Evolutionary conservation across 2,329 filamentous ascomycete species (phyloP).

Genomic region (Fusarium sp.): DNA sequence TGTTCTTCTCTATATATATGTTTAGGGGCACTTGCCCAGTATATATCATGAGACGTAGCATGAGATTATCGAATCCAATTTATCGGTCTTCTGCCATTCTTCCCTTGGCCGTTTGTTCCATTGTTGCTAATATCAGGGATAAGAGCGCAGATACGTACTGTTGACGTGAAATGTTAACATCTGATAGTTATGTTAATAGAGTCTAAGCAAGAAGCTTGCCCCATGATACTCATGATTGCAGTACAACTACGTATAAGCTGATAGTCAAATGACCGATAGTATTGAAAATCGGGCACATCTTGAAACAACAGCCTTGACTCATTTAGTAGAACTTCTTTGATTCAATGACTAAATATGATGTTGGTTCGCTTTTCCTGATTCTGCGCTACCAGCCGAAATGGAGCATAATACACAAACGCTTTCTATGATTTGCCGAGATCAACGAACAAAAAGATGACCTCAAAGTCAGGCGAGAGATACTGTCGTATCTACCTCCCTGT

Average conservation of each 20-base stretch:
- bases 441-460: not conserved
- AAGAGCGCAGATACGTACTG: not conserved
- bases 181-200: not conserved
- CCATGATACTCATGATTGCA: not conserved
- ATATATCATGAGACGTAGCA: no score
- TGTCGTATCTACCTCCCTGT: not conserved
- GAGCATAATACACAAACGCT: constrained; percentile 8
- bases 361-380: constrained; percentile 5
- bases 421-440: constrained; percentile 12
- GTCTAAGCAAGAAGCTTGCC: not conserved
- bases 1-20: no score
- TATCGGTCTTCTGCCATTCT: no score
- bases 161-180: not conserved
- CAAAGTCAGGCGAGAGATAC: not conserved
- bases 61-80: no score
- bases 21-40: no score
- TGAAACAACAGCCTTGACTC: not conserved
- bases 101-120: no score
- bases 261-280: not conserved
- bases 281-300: not conserved
- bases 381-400: not conserved
- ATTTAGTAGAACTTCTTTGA: not conserved
- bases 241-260: not conserved
- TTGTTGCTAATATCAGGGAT: not conserved
- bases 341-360: not conserved